Percentiles rank a stretch among this genome's conserved stretches.
These are phyloP conservation scores for Microcyclospora pomicola DNA, from an alignment of 2,329 filamentous ascomycete species.

Conservation along the genomic window DNA sequence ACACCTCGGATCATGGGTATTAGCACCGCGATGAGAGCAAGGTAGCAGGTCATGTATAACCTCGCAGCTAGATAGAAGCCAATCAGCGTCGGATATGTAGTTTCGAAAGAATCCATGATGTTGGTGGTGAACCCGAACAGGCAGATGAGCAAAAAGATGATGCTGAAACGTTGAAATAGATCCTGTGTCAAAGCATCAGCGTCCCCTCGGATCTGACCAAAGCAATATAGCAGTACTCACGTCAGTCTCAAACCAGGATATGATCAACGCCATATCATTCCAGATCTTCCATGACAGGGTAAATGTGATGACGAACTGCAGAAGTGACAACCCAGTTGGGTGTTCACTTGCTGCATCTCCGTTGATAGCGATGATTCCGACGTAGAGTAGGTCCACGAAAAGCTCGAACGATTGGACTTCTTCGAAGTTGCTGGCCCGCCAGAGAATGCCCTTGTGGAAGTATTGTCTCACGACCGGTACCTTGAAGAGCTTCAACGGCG, in stretches of 20 bases:
- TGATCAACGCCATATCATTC: slow-evolving; percentile 43
- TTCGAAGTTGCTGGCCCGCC: slow-evolving; percentile 45
- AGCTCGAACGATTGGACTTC: slow-evolving; percentile 51
- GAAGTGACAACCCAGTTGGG: slow-evolving; percentile 40
- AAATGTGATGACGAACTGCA: slow-evolving; percentile 46
- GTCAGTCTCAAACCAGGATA: slow-evolving; percentile 47
- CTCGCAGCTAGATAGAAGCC: slow-evolving; percentile 46
- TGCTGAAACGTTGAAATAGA: slow-evolving; percentile 42
- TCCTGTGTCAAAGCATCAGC: slow-evolving; percentile 30
- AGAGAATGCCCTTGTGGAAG: slow-evolving; percentile 51
- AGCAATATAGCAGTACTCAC: no score
- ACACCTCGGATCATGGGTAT: slow-evolving; percentile 45
- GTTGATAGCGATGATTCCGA: slow-evolving; percentile 50
- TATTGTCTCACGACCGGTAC: slow-evolving; percentile 50
- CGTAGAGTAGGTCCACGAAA: slow-evolving; percentile 50
- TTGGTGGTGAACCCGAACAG: slow-evolving; percentile 51
- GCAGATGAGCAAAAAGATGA: slow-evolving; percentile 48
- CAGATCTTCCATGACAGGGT: slow-evolving; percentile 52
- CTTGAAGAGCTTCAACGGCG: slow-evolving; percentile 43
- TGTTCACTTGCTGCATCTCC: slow-evolving; percentile 47
- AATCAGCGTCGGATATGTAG: slow-evolving; percentile 44
- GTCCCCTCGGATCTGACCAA: no score
- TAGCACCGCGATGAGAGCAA: slow-evolving; percentile 31
- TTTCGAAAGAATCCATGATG: slow-evolving; percentile 40
- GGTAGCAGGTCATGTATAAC: slow-evolving; percentile 39